Percentiles rank a stretch among this genome's conserved stretches.
Evolutionary conservation across 1,284 basidiomycete species (phyloP).

Genomic region (Xerocomus amazonicus): DNA sequence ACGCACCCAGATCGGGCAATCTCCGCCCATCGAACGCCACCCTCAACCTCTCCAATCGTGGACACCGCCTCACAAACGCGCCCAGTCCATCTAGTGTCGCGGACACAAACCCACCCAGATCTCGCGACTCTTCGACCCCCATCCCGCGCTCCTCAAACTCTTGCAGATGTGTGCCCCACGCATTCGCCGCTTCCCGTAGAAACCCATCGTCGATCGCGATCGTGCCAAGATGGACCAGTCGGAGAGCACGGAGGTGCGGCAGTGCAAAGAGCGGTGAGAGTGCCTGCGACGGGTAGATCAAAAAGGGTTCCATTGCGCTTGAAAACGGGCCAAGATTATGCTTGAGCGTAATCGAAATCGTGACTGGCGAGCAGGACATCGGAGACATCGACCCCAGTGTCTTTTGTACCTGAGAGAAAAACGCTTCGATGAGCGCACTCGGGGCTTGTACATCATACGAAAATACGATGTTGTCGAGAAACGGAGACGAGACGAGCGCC

Average conservation of each 20-base stretch:
- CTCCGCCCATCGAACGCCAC: conserved; percentile 25
- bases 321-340: conserved; percentile 23
- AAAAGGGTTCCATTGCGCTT: conserved; percentile 18
- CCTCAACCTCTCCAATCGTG: conserved; percentile 16
- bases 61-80: conserved; percentile 19
- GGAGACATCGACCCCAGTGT: not conserved
- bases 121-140: conserved; percentile 17
- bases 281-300: conserved; percentile 22
- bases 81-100: conserved; percentile 26
- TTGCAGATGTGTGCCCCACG: conserved; percentile 26
- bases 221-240: conserved; percentile 26
- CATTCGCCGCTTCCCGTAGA: conserved; percentile 23
- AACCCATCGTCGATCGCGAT: conserved; percentile 29
- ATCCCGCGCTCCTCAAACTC: conserved; percentile 29
- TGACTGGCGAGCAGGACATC: not conserved
- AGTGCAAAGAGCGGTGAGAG: conserved; percentile 25
- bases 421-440: conserved; percentile 20
- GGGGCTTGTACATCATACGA: conserved; percentile 31
- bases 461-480: conserved; percentile 20
- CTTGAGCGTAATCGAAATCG: conserved; percentile 26
- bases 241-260: conserved; percentile 17
- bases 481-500: conserved; percentile 22
- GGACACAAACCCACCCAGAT: conserved; percentile 9
- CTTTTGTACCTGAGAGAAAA: conserved; percentile 22
- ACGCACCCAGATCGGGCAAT: not conserved